Conservation (phyloP, 441 rosid species). For the Populus hybrid region DNA sequence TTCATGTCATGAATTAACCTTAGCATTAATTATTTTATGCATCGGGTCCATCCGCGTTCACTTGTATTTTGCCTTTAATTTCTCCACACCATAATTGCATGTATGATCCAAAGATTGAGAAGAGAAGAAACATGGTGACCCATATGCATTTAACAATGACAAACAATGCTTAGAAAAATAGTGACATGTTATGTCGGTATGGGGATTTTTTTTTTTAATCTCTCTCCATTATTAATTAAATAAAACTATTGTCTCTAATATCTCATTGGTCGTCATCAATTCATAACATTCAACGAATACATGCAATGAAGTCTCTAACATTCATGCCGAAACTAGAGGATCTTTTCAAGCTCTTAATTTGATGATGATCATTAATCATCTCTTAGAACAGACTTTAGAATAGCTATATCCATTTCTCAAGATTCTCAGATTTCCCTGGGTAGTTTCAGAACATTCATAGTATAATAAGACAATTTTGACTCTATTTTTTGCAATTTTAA, state of each 20-base stretch:
- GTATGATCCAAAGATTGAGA: constrained; percentile 5
- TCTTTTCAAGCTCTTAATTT: constrained; percentile 14
- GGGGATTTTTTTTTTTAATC: constrained; percentile 3
- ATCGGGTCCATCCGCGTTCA: background rate
- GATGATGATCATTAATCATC: background rate
- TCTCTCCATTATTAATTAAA: constrained; percentile 24
- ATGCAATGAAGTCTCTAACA: constrained; percentile 62
- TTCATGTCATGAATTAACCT: background rate
- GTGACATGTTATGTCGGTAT: constrained; percentile 25
- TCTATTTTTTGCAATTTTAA: background rate
- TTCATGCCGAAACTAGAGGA: constrained; percentile 64
- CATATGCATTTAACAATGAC: constrained; percentile 19
- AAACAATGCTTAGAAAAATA: constrained; percentile 16
- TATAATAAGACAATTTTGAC: background rate
- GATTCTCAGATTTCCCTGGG: background rate
- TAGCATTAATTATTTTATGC: background rate
- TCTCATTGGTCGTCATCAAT: constrained; percentile 24
- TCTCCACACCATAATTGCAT: background rate
- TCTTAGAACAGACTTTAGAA: background rate
- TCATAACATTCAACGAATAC: constrained; percentile 61
- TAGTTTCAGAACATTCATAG: background rate
- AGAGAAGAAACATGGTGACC: constrained; percentile 31
- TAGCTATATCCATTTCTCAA: background rate
- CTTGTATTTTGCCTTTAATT: background rate
- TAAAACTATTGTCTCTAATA: constrained; percentile 15